Base-by-base conservation (phyloP, 495 filamentous ascomycete species). In the Aspergillus haitiensis region DNA sequence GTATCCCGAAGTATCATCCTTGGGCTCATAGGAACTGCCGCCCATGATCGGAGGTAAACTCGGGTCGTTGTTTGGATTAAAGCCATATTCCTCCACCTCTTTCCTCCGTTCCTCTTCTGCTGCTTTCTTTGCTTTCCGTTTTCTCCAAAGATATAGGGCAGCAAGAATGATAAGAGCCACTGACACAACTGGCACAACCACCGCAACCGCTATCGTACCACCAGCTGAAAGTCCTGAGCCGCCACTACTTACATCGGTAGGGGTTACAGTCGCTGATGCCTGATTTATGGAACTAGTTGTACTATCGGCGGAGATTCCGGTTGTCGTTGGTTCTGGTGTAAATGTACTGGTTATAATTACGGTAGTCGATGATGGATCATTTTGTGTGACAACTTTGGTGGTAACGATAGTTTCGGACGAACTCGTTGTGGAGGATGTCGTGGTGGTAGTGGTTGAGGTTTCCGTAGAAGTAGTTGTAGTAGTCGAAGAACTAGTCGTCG, bases 51-150 rank as follows among this genome's bases (percentile, higher is more conserved):
- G 81, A 21, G 92, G 91, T 4, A 93, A 75, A 5, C 88, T 88
- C 2, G 94, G 92, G 67, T 96, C 93, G 56, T 91, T 84, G 73
- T 97, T 98, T 7, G 93, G 94, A 69, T 97, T 98, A 78, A 92
- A 97, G 18, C 87, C 88, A 70, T 97, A 97, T 64, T 97, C 94
- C 70, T 97, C 93, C 3, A 96, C 90, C 69, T 98, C 95, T 72
- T 97, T 96, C 55, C 92, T 83, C 54, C 94, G 82, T 52, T 91
- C 84, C 62, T 97, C 94, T 65, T 90, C 90, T n/a, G 85, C 87
- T 45, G 87, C 86, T 75, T 89, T 96, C 40, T 87, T 84, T 63
- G 88, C 85, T 73, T 93, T 96, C 53, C 90, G 85, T 75, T 84
- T 91, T 63, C 89, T 85, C 91, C 91, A 98, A 60, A 96, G 82